Percentiles rank a stretch among this genome's conserved stretches.
Conservation (phyloP, 1,139 yeast species). For the Hansenula lynferdii region DNA sequence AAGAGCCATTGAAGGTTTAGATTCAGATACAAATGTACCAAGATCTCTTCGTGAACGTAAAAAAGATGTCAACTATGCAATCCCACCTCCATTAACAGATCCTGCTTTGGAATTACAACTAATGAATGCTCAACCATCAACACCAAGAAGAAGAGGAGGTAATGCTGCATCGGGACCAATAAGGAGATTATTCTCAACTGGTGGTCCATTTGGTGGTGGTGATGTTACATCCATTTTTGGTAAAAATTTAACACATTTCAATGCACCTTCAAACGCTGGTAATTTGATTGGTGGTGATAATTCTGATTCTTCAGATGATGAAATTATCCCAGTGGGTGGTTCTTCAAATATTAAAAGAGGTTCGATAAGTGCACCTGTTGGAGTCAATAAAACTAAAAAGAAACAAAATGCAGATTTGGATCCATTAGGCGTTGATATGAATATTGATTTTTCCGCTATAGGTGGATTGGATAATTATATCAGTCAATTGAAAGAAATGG, state of each 20-base stretch:
- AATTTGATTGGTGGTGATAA: slow-evolving; percentile 49
- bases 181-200: slow-evolving; percentile 79
- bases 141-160: slow-evolving; percentile 30
- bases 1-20: slow-evolving; percentile 21
- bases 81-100: slow-evolving; percentile 75
- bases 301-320: slow-evolving; percentile 73
- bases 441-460: slow-evolving; percentile 82
- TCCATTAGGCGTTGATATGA: slow-evolving; percentile 91
- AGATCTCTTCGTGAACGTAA: slow-evolving; percentile 76
- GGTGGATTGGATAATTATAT: slow-evolving; percentile 94
- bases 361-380: slow-evolving; percentile 33
- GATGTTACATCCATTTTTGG: slow-evolving; percentile 78
- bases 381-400: slow-evolving; percentile 44
- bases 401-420: slow-evolving; percentile 85
- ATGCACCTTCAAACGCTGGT: slow-evolving; percentile 7
- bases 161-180: slow-evolving; percentile 32
- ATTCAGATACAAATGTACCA: slow-evolving; percentile 28
- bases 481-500: slow-evolving; percentile 94
- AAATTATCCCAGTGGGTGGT: slow-evolving; percentile 31
- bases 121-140: slow-evolving; percentile 14
- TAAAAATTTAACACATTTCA: slow-evolving; percentile 31
- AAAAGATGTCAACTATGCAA: slow-evolving; percentile 67
- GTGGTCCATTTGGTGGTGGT: slow-evolving; percentile 97
- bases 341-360: slow-evolving; percentile 20
- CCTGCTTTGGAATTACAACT: slow-evolving; percentile 37